A percentile compares a stretch with the other conserved stretches of the same genome.
Evolutionary conservation across 2,329 filamentous ascomycete species (phyloP).

Genomic region (Trichoderma arundinaceum): DNA sequence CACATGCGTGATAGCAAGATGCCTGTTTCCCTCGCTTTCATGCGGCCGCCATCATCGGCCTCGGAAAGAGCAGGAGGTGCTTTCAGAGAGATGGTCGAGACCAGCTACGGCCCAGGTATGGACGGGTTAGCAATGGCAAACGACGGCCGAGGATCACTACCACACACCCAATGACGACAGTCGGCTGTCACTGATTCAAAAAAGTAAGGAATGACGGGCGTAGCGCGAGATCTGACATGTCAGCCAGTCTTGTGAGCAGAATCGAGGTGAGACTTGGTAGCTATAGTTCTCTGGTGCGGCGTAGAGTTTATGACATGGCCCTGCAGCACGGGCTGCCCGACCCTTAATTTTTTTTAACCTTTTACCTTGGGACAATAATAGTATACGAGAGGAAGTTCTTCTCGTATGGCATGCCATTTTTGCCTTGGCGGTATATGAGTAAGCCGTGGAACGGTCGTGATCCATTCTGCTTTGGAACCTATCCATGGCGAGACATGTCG

Average conservation of each 20-base stretch:
- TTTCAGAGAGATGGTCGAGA: neutral
- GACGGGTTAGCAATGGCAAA: too few species aligned
- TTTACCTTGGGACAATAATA: too few species aligned
- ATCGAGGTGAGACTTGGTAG: conserved; percentile 2
- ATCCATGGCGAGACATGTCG: neutral
- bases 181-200: conserved; percentile 27
- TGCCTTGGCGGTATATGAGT: neutral
- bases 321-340: conserved; percentile 3
- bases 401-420: neutral
- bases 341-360: conserved; percentile 19
- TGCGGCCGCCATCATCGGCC: conserved; percentile 10
- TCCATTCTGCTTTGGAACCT: too few species aligned
- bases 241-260: conserved; percentile 31
- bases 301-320: conserved; percentile 23
- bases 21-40: neutral
- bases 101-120: neutral
- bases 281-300: neutral
- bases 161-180: conserved; percentile 24
- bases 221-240: conserved; percentile 39
- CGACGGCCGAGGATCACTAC: too few species aligned
- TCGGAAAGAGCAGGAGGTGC: conserved; percentile 2
- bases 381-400: too few species aligned
- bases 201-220: conserved; percentile 28
- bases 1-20: neutral
- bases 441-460: conserved; percentile 6